Conservation (phyloP, 495 filamentous ascomycete species). For the Pyrenopolyporus hunteri region DNA sequence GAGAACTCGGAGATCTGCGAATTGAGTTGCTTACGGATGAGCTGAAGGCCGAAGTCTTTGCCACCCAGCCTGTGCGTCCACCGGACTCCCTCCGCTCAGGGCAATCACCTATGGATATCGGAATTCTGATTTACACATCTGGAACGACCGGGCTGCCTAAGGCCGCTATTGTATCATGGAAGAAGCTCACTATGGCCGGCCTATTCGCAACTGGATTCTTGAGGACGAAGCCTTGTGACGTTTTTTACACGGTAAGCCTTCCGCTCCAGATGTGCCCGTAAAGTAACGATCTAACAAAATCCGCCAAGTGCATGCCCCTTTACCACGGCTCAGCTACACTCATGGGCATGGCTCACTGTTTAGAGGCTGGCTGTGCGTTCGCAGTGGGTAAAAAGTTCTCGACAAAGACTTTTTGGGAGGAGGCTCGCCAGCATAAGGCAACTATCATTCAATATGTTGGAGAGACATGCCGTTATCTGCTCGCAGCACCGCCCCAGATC, state of each 20-base stretch:
- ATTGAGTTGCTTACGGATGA: slow-evolving; percentile 68
- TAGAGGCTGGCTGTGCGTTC: slow-evolving; percentile 69
- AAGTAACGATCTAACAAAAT: not conserved
- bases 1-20: slow-evolving; percentile 53
- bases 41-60: slow-evolving; percentile 65
- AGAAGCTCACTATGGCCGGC: slow-evolving; percentile 62
- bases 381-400: slow-evolving; percentile 83
- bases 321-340: slow-evolving; percentile 87
- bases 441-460: slow-evolving; percentile 95
- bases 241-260: slow-evolving; percentile 76
- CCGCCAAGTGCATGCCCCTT: slow-evolving; percentile 89
- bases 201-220: slow-evolving; percentile 65
- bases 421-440: slow-evolving; percentile 72
- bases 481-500: slow-evolving; percentile 69
- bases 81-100: slow-evolving; percentile 66
- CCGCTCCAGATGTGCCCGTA: not conserved
- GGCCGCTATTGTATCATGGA: slow-evolving; percentile 82
- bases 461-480: slow-evolving; percentile 90
- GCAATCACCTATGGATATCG: slow-evolving; percentile 62
- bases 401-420: slow-evolving; percentile 79
- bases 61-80: slow-evolving; percentile 63
- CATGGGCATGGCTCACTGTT: slow-evolving; percentile 66
- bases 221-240: slow-evolving; percentile 62
- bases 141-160: slow-evolving; percentile 94
- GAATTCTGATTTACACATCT: slow-evolving; percentile 80